phyloP scores from a whole-genome alignment of 306 rosid species.

The Cucurbita argyrosperma region DNA sequence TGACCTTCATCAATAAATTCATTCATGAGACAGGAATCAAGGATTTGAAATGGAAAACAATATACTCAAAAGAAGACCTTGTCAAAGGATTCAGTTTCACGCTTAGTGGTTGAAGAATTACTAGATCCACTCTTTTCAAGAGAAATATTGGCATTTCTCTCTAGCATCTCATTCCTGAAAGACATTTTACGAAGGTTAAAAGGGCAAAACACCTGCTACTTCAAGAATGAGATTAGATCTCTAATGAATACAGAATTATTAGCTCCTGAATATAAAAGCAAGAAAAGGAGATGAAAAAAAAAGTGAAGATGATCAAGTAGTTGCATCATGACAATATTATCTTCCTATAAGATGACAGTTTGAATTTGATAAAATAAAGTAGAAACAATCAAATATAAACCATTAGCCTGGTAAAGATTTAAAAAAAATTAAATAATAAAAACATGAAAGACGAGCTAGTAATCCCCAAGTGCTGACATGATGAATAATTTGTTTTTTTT shows the following conservation, averaged over 20 bases:
- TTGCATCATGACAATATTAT: not conserved
- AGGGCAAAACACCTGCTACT: not conserved
- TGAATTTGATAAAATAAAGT: not conserved
- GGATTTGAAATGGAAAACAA: not conserved
- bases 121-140: constrained; percentile 28
- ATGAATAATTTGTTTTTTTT: no score
- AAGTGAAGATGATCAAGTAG: not conserved
- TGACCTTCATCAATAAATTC: not conserved
- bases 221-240: not conserved
- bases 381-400: no score
- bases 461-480: no score
- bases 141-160: constrained; percentile 17
- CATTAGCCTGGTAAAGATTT: no score
- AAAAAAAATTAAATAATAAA: no score
- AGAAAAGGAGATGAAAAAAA: not conserved
- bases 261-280: not conserved
- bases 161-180: constrained; percentile 52
- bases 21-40: not conserved
- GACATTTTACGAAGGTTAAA: constrained; percentile 14
- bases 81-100: constrained; percentile 65
- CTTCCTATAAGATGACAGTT: not conserved
- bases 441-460: no score
- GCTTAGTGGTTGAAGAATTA: constrained; percentile 20
- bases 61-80: constrained; percentile 36
- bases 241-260: not conserved